Evolutionary conservation across 2,329 filamentous ascomycete genomes (phyloP), one percentile per base, ranked within the genome.

Genomic region (Colletotrichum agaves): DNA sequence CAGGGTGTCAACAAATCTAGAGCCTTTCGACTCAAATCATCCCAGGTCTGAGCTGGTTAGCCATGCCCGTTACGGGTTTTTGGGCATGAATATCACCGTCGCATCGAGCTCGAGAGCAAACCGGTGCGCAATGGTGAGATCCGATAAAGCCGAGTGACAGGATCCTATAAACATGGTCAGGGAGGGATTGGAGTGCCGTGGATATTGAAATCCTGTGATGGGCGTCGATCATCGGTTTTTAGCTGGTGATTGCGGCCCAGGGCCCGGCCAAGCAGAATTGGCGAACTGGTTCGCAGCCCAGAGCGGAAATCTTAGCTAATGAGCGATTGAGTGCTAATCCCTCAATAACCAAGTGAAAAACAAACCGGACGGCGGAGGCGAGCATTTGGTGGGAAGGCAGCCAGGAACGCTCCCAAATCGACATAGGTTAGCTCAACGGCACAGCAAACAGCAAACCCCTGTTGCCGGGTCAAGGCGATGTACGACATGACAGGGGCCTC

Each of bases 401-500:
- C 53, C 46, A 49, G 58, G 58, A 50, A 53, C 31, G 49, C 53
- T 15, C 27, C 31, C 60, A 13, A 31, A 23, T 17, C 44, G 17
- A 52, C 17, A 43, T 41, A 33, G 46, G 52, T 43, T 69, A 58
- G 66, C 63, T 55, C n/a, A 41, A 69, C 66, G 62, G 66, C 50
- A 69, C 50, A 61, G 62, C 62, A 57, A 46, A 50, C 49, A 59
- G 41, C 43, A 13, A 27, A 63, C 61, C 64, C 64, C 64, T 69
- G 56, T 33, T 37, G 37, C 33, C 55, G 49, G 44, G 50, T 41
- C 53, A 61, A 63, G 33, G 50, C 50, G 31, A 61, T 60, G 63
- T 67, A 70, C 67, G 46, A 67, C 67, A 70, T 63, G 63, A 56
- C 55, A 67, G 50, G 66, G 66, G 63, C 39, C 8, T 13, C 6